Percentiles rank a stretch among this genome's conserved stretches.
Evolutionary conservation across 352 stramenopile species (phyloP).

Genomic region (Globisporangium acanthophoron): DNA sequence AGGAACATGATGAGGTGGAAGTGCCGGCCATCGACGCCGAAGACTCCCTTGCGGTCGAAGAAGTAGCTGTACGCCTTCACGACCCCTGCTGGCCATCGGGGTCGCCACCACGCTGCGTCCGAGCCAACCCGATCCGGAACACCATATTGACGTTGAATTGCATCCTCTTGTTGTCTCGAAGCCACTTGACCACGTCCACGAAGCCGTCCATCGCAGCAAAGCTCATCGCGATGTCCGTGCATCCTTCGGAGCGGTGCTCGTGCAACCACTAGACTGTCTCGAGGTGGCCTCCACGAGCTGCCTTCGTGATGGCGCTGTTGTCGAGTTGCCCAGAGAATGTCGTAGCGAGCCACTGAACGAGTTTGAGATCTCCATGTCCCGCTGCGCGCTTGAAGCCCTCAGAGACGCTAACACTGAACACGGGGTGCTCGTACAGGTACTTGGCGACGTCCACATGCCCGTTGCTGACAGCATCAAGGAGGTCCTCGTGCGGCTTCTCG

Average conservation of each 20-base stretch:
- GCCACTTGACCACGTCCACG: neutral
- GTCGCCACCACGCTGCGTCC: neutral
- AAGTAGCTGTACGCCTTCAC: neutral
- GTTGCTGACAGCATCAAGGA: too few species aligned
- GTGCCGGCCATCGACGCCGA: constrained; percentile 15
- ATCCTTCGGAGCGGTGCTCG: neutral
- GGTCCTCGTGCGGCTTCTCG: neutral
- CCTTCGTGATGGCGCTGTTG: neutral
- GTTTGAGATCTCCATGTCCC: neutral
- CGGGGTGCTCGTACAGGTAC: neutral
- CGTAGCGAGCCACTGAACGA: neutral
- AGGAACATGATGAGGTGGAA: constrained; percentile 12
- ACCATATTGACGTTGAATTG: too few species aligned
- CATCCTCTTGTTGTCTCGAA: neutral
- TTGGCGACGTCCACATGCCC: neutral
- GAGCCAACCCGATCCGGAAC: neutral
- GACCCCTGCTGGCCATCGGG: neutral
- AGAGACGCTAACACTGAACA: neutral
- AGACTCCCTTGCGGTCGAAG: constrained; percentile 2
- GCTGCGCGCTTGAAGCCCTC: neutral
- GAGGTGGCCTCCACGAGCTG: neutral
- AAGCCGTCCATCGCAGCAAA: neutral
- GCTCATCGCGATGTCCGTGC: neutral
- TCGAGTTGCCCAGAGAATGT: neutral
- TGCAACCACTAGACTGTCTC: neutral